Percentiles rank a stretch among this genome's conserved stretches.
These are phyloP conservation scores for Dioszegia crocea DNA, from an alignment of 768 basidiomycete genomes.

Conservation along the genomic window DNA sequence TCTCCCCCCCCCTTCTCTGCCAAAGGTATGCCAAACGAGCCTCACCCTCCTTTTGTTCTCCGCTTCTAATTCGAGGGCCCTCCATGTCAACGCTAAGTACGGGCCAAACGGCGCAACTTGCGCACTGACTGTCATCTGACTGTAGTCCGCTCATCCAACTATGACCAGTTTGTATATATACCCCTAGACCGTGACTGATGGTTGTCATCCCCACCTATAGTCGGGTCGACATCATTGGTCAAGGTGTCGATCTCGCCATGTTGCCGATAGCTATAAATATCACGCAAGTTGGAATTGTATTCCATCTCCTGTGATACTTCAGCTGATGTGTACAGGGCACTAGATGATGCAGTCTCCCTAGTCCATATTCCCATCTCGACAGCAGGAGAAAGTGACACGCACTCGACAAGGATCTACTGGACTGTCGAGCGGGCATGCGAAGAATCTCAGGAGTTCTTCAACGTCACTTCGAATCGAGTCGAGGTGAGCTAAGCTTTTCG, in stretches of 20 bases:
- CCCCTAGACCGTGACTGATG: no score
- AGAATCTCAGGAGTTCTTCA: constrained; percentile 38
- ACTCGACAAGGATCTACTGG: constrained; percentile 36
- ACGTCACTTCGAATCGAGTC: constrained; percentile 35
- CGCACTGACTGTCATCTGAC: no score
- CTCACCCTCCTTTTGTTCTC: no score
- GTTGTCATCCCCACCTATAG: no score
- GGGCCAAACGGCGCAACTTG: no score
- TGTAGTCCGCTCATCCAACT: not conserved
- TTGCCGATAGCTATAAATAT: constrained; percentile 3
- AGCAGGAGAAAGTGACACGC: not conserved
- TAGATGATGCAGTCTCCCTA: constrained; percentile 31
- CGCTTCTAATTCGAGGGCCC: no score
- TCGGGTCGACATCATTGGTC: not conserved
- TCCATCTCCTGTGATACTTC: not conserved
- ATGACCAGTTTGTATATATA: no score
- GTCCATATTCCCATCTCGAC: constrained; percentile 34
- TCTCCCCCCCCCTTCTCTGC: no score
- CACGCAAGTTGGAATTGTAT: not conserved
- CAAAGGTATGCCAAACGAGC: no score
- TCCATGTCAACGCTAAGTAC: no score
- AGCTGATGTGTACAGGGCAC: constrained; percentile 14
- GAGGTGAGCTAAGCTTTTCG: no score
- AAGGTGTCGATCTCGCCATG: not conserved
- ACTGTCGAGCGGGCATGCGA: constrained; percentile 25